Evolutionary conservation across 2,329 filamentous ascomycete species (phyloP).

Genomic region (Beauveria brongniartii): DNA sequence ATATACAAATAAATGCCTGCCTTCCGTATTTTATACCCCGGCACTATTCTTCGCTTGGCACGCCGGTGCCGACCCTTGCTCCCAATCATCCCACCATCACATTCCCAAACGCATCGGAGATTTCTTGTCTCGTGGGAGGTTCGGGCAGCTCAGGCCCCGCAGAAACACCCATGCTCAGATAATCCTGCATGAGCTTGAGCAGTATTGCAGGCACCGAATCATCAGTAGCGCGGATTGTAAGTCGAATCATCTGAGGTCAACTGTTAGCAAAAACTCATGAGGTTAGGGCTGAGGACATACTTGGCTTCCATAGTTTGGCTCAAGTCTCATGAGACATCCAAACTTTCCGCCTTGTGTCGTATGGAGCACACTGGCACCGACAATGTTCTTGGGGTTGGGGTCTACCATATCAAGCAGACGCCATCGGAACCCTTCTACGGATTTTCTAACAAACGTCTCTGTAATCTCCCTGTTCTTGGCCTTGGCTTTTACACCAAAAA

Average conservation of each 20-base stretch:
- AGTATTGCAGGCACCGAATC: slow-evolving; percentile 76
- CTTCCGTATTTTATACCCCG: not conserved
- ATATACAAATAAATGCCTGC: slow-evolving; percentile 1
- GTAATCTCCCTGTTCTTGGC: slow-evolving; percentile 54
- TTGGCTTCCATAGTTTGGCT: slow-evolving; percentile 88
- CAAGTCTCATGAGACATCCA: slow-evolving; percentile 84
- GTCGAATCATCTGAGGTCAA: slow-evolving; percentile 72
- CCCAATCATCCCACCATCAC: slow-evolving; percentile 38
- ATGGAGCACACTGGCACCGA: slow-evolving; percentile 81
- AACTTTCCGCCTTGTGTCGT: slow-evolving; percentile 81
- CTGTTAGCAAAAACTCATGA: slow-evolving; percentile 15
- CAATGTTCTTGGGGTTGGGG: slow-evolving; percentile 87
- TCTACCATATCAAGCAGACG: slow-evolving; percentile 79
- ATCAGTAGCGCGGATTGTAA: slow-evolving; percentile 90
- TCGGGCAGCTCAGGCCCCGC: slow-evolving; percentile 31
- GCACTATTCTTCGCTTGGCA: not conserved
- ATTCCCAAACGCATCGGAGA: slow-evolving; percentile 47
- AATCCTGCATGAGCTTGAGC: slow-evolving; percentile 80
- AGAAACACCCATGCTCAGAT: slow-evolving; percentile 51
- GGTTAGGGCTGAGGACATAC: slow-evolving; percentile 42
- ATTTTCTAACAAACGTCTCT: slow-evolving; percentile 60
- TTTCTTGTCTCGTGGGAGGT: slow-evolving; percentile 39
- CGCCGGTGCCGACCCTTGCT: not conserved
- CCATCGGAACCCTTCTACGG: slow-evolving; percentile 83
- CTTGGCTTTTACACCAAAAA: slow-evolving; percentile 59